phyloP scores from a whole-genome alignment of 495 filamentous ascomycete genomes.

The Penicillium canariense region DNA sequence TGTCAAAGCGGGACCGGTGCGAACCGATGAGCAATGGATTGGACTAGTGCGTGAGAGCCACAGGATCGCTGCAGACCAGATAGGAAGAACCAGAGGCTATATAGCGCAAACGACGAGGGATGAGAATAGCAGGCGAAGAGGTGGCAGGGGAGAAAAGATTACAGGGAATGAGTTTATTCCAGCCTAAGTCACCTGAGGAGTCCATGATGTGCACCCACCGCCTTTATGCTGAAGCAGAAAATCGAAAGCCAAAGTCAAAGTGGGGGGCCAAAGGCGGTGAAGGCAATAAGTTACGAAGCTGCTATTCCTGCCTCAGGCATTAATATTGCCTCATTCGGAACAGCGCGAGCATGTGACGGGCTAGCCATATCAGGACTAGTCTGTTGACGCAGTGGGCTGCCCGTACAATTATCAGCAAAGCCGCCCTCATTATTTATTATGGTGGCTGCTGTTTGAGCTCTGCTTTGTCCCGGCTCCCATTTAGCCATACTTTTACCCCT shows the following conservation, averaged over 20 bases:
- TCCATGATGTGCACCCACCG: slow-evolving; percentile 11
- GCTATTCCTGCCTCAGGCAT: background rate
- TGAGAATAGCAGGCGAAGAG: background rate
- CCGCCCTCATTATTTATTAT: slow-evolving; percentile 27
- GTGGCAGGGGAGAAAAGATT: slow-evolving; percentile 5
- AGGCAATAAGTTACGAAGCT: background rate
- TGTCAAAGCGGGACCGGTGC: slow-evolving; percentile 10
- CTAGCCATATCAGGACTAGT: slow-evolving; percentile 20
- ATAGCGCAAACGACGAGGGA: background rate
- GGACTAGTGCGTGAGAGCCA: background rate
- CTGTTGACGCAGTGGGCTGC: slow-evolving; percentile 29
- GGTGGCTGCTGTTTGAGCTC: slow-evolving; percentile 19
- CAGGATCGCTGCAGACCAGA: background rate
- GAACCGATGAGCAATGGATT: slow-evolving; percentile 9
- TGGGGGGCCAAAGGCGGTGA: slow-evolving; percentile 37
- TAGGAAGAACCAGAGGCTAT: background rate
- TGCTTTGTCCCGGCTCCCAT: slow-evolving; percentile 9
- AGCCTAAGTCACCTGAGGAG: slow-evolving; percentile 30
- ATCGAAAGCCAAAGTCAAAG: slow-evolving; percentile 3
- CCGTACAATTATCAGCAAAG: slow-evolving; percentile 21
- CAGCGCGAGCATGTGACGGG: slow-evolving; percentile 20
- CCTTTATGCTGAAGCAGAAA: slow-evolving; percentile 17
- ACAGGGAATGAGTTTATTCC: slow-evolving; percentile 29
- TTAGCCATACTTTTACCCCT: background rate
- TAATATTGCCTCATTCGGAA: background rate